phyloP scores from a whole-genome alignment of 2,329 filamentous ascomycete genomes.

The Colletotrichum abscissum region DNA sequence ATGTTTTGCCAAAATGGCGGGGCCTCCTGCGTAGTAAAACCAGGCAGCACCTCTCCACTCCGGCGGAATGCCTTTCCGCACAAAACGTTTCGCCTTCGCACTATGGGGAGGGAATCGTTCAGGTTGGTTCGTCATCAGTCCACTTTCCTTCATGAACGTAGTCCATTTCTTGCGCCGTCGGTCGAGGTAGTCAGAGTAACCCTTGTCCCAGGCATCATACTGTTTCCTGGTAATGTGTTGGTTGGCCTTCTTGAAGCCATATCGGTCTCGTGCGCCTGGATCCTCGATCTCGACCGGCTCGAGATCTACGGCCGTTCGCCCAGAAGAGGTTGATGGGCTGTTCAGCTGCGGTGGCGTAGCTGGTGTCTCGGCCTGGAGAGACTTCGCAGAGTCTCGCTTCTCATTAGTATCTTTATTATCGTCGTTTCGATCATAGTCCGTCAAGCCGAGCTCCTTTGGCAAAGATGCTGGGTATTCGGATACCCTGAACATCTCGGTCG shows the following conservation, averaged over 20 bases:
- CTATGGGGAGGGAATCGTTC: slow-evolving; percentile 83
- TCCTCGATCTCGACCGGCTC: slow-evolving; percentile 55
- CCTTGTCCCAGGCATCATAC: slow-evolving; percentile 84
- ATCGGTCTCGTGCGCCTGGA: slow-evolving; percentile 75
- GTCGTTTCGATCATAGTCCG: slow-evolving; percentile 40
- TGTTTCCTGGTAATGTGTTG: slow-evolving; percentile 81
- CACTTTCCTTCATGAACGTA: slow-evolving; percentile 79
- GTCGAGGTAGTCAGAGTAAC: slow-evolving; percentile 80
- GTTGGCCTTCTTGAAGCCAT: slow-evolving; percentile 91
- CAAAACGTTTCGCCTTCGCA: slow-evolving; percentile 87
- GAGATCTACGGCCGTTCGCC: slow-evolving; percentile 42
- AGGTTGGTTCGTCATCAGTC: slow-evolving; percentile 77
- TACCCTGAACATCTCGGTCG: slow-evolving; percentile 50
- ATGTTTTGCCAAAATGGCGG: slow-evolving; percentile 80
- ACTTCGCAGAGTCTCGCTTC: slow-evolving; percentile 65
- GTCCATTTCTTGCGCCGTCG: slow-evolving; percentile 86
- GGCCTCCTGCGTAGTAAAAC: slow-evolving; percentile 96
- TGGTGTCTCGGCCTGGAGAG: slow-evolving; percentile 43
- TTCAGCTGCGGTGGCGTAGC: slow-evolving; percentile 37
- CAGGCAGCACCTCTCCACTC: slow-evolving; percentile 96
- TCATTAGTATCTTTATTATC: slow-evolving; percentile 36
- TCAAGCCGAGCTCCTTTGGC: slow-evolving; percentile 37
- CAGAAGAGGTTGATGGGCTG: slow-evolving; percentile 22
- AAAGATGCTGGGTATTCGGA: slow-evolving; percentile 53
- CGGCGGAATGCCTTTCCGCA: slow-evolving; percentile 92